Evolutionary conservation across 2,329 filamentous ascomycete genomes (phyloP).

Genomic region (Cladophialophora carrionii): DNA sequence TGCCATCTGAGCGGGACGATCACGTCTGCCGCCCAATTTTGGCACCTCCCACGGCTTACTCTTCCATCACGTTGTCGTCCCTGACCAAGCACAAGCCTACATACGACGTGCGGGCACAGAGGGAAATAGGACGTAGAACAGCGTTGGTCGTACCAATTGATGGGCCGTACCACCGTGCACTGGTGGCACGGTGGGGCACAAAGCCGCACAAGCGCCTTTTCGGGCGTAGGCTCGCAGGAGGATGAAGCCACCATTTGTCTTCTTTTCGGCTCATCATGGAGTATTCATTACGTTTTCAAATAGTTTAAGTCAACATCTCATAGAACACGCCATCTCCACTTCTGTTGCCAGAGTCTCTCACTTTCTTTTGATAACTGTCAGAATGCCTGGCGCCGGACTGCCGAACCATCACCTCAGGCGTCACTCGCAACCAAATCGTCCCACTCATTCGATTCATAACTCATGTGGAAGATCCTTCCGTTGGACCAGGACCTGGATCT

Average conservation of each 20-base stretch:
- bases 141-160: not conserved
- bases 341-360: not conserved
- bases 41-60: not conserved
- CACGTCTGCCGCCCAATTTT: not conserved
- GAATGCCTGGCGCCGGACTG: not conserved
- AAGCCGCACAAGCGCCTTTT: not conserved
- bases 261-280: not conserved
- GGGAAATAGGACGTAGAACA: not conserved
- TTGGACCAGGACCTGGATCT: conserved; percentile 2
- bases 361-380: not conserved
- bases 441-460: not conserved
- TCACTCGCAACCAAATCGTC: no score
- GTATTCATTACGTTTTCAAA: not conserved
- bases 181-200: not conserved
- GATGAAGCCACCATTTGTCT: not conserved
- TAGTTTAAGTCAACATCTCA: not conserved
- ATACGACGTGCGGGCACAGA: not conserved
- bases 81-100: not conserved
- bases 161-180: not conserved
- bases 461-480: conserved; percentile 4
- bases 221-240: not conserved
- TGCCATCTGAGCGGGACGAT: not conserved
- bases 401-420: not conserved
- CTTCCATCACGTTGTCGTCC: not conserved
- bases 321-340: not conserved